Base-by-base conservation (phyloP, 306 rosid species). In the Quillaja saponaria region DNA sequence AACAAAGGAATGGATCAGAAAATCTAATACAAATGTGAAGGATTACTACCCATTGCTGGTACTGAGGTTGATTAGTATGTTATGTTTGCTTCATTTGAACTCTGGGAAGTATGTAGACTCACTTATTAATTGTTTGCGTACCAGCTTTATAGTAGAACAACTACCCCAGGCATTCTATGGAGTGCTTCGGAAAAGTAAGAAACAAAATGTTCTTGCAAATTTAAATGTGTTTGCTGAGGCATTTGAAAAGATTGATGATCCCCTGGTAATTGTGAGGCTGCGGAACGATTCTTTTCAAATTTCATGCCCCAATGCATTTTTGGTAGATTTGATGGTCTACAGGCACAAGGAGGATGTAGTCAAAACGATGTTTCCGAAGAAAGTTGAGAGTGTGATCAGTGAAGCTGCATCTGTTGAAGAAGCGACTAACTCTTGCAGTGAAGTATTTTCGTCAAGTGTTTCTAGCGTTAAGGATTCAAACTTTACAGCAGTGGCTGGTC, bases 191-290 rank as follows among this genome's bases (percentile, higher is more conserved):
- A 58, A 64, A 42, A 64, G 74, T 50, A 37, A 38, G 63, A 69
- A 38, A 6, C 41, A 3, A 37, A 37, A 6, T 46, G 2, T 13
- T 6, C 31, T 2, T 58, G 40, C 44, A 11, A 46, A 55, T 16
- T 33, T 75, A 34, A 53, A 67, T 16, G 74, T 54, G 62, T 51
- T 77, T 40, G 90, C 86, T 1, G 65, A 59, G 60, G 85, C 84
- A 34, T 77, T 87, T 51, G 66, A 67, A 55, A 19, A 50, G 60
- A 54, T 80, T 40, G 77, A 42, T 47, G 80, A 87, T 72, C 77
- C 86, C 28, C 63, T 87, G 72, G 83, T 84, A 1, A 54, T 79
- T 68, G 88, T 69, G 18, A 55, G 65, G 35, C 64, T 73, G 39
- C 31, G 31, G 38, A 19, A 54, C 28, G 55, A 57, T 41, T 25